Evolutionary conservation across 768 basidiomycete genomes (phyloP).

Genomic region (Coprinopsis marcescibilis): DNA sequence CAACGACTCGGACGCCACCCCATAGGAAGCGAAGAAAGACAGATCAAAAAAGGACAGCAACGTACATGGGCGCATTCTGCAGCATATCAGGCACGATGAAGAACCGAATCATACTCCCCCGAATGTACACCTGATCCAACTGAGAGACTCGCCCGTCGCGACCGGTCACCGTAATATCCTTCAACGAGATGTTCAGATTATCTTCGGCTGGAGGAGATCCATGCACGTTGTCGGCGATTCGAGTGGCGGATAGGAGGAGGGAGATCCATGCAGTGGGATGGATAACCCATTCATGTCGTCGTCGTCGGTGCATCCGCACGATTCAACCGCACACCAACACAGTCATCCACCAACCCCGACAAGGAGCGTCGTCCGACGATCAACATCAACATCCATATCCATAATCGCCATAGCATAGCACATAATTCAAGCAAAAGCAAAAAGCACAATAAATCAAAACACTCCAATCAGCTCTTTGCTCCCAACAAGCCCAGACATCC

Average conservation of each 20-base stretch:
- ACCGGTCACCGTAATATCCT: slow-evolving; percentile 95
- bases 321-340: too few species aligned
- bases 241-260: not conserved
- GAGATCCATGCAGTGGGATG: not conserved
- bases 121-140: slow-evolving; percentile 97
- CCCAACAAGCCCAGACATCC: slow-evolving; percentile 3
- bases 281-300: too few species aligned
- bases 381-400: too few species aligned
- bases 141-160: slow-evolving; percentile 98
- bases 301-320: too few species aligned
- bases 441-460: slow-evolving; percentile 14
- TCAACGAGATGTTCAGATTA: slow-evolving; percentile 93
- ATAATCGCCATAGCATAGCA: slow-evolving; percentile 3
- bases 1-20: not conserved
- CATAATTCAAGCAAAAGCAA: slow-evolving; percentile 11
- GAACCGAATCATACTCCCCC: slow-evolving; percentile 97
- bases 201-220: too few species aligned
- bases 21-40: not conserved
- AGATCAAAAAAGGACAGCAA: slow-evolving; percentile 6
- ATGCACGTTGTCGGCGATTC: too few species aligned
- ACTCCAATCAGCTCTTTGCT: slow-evolving; percentile 9
- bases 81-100: slow-evolving; percentile 99
- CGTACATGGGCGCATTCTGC: slow-evolving; percentile 95
- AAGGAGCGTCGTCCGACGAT: too few species aligned
- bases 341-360: too few species aligned